phyloP scores from a whole-genome alignment of 805 yeast genomes.

The Saccharomycopsis selenospora region DNA sequence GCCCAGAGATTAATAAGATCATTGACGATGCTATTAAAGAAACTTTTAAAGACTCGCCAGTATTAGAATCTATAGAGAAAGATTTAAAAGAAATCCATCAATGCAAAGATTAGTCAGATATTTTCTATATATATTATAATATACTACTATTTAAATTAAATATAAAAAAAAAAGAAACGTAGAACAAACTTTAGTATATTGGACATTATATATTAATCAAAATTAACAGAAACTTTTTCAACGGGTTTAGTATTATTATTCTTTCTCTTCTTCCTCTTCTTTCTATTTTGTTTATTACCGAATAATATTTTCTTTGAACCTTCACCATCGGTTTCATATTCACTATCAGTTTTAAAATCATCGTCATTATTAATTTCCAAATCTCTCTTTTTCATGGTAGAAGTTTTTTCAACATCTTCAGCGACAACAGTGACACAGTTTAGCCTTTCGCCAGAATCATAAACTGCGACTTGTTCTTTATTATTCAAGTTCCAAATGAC shows the following conservation, averaged over 20 bases:
- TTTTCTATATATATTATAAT: too few species aligned
- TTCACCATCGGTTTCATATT: slow-evolving; percentile 70
- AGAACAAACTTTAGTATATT: too few species aligned
- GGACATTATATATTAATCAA: too few species aligned
- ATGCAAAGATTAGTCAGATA: too few species aligned
- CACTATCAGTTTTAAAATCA: slow-evolving; percentile 58
- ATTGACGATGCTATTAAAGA: slow-evolving; percentile 8
- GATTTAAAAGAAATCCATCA: neutral
- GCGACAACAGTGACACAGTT: slow-evolving; percentile 75
- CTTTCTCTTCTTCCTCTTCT: slow-evolving; percentile 36
- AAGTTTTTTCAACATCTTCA: slow-evolving; percentile 69
- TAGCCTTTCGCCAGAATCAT: slow-evolving; percentile 83
- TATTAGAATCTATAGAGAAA: neutral
- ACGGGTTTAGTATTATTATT: neutral
- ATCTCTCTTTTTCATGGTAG: slow-evolving; percentile 56
- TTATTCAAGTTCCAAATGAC: slow-evolving; percentile 76
- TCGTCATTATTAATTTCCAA: slow-evolving; percentile 40
- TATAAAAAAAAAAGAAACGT: too few species aligned
- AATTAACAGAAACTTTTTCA: neutral
- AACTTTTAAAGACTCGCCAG: neutral
- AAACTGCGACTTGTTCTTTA: slow-evolving; percentile 81
- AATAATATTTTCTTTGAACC: slow-evolving; percentile 52
- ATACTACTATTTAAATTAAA: too few species aligned
- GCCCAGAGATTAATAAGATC: slow-evolving; percentile 9
- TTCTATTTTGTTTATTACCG: slow-evolving; percentile 33